Conservation (phyloP, 2,329 filamentous ascomycete genomes). For the Balansia obtecta region DNA sequence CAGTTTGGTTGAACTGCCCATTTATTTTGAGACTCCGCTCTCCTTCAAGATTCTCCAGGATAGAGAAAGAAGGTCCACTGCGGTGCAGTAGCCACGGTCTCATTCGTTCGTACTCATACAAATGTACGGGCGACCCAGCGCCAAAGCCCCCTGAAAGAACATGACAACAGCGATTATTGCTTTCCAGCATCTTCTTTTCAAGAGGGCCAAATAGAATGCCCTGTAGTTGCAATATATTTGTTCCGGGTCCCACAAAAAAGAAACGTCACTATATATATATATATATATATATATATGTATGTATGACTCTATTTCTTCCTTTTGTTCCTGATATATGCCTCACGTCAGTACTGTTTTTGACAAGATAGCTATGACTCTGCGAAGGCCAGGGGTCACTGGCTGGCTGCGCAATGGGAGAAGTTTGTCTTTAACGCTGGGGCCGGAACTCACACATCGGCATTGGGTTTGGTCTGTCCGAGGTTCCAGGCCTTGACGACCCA, state of each 20-base stretch:
- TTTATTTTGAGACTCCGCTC: no score
- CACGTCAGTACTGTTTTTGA: not conserved
- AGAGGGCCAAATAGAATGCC: not conserved
- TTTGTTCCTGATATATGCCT: constrained; percentile 3
- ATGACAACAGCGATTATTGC: not conserved
- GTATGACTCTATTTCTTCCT: constrained; percentile 5
- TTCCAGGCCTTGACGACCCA: constrained; percentile 57
- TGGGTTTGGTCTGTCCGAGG: constrained; percentile 25
- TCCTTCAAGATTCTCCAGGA: no score
- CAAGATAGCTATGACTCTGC: no score
- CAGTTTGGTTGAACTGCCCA: no score
- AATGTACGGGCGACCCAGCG: not conserved
- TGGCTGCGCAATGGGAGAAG: no score
- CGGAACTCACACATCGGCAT: constrained; percentile 13
- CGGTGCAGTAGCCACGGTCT: not conserved
- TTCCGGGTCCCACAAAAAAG: no score
- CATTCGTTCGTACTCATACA: not conserved
- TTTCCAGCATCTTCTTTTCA: not conserved
- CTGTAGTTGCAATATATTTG: no score
- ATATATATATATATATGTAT: no score
- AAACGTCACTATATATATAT: no score
- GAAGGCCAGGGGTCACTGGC: no score
- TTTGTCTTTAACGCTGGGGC: no score
- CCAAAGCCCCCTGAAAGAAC: not conserved
- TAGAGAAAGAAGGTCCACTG: not conserved